Evolutionary conservation across 129 eudicot species (phyloP), one percentile per base, ranked within the genome.

Genomic region (Oenanthe sinensis): DNA sequence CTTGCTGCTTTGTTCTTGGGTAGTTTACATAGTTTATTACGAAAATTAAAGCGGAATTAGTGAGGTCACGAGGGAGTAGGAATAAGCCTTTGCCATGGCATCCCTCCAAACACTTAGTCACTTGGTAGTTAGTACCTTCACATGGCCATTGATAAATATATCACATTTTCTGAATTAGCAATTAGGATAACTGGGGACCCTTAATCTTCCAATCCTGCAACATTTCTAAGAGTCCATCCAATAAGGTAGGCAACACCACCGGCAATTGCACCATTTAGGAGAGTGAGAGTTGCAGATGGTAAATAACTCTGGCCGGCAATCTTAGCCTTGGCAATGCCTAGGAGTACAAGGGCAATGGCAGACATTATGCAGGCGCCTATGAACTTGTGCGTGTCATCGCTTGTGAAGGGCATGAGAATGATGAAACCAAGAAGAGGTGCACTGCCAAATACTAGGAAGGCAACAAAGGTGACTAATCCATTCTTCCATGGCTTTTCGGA

Each of bases 401-500:
- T 37, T 2, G 97, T 92, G 86, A 92, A 92, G 8, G 96, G 96
- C 69, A 90, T 88, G 45, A 90, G 93, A 77, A 92, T 85, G 82
- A 92, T 90, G 89, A 90, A 92, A 2, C 96, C 87, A 2, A 92
- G 88, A 30, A 90, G 87, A 2, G 96, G 96, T 43, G 93, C 91
- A 8, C 96, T 82, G 11, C 97, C 97, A 36, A 92, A 92, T 47
- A 82, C 80, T 0, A 88, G 68, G 86, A 92, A 92, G 0, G 97
- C 88, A 1, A 69, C 84, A n/a, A 90, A 90, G 12, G 97, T 92
- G 28, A 92, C 85, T 13, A 92, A 55, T 0, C 97, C 97, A 55
- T 86, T 90, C 84, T 90, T 92, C 97, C 97, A 92, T 28, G 96
- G 97, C 89, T 92, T 84, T 77, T 84, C 91, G 6, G 85, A 80